Evolutionary conservation across 208 protist genomes (phyloP).

Genomic region (Leishmania tropica): DNA sequence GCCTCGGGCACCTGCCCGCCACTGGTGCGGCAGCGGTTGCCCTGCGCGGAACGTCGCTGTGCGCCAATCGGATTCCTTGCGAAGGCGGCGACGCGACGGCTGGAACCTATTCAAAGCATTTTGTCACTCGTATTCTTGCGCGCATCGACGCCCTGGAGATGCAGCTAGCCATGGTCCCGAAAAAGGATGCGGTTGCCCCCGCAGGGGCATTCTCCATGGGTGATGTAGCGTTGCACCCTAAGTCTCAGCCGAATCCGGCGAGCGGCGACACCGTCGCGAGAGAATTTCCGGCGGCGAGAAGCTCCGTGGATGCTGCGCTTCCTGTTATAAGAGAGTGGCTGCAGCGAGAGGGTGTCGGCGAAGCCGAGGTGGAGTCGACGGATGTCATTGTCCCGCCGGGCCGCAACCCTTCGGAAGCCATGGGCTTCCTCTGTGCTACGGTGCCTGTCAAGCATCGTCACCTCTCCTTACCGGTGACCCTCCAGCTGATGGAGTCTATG

Average conservation of each 20-base stretch:
- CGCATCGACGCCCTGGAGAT: conserved; percentile 45
- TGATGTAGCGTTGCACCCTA: background rate
- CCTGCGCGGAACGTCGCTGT: too few relatives aligned
- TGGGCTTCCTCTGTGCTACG: conserved; percentile 58
- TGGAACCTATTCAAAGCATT: conserved; percentile 13
- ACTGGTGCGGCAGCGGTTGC: background rate
- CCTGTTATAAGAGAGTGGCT: conserved; percentile 75
- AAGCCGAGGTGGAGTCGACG: conserved; percentile 58
- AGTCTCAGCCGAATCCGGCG: background rate
- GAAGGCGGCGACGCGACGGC: background rate
- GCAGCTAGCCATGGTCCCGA: conserved; percentile 2
- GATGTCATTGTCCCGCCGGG: conserved; percentile 67
- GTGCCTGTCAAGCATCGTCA: conserved; percentile 69
- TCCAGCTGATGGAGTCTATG: conserved; percentile 55
- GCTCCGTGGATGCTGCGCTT: conserved; percentile 3
- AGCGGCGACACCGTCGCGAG: background rate
- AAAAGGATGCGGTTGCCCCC: background rate
- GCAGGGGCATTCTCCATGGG: background rate
- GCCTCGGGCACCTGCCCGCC: background rate
- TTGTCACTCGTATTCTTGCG: conserved; percentile 36
- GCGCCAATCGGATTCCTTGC: background rate
- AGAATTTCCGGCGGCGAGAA: background rate
- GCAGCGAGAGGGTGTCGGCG: conserved; percentile 58
- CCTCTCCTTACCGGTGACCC: conserved; percentile 42
- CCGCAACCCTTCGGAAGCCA: conserved; percentile 47